Conservation (phyloP, 2,329 filamentous ascomycete genomes). For the Colletotrichum costaricense region DNA sequence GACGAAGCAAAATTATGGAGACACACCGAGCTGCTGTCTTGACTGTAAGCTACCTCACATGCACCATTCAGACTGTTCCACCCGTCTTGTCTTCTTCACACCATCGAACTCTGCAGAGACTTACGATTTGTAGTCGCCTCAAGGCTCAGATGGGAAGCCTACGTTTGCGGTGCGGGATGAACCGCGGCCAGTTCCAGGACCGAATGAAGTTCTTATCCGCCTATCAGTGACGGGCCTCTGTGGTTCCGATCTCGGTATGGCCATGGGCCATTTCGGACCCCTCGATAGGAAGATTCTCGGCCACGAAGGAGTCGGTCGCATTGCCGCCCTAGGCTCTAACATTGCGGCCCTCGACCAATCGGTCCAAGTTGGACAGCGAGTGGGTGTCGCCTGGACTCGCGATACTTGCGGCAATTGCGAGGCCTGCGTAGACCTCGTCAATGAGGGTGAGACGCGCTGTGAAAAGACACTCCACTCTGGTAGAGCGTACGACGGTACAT, state of each 20-base stretch:
- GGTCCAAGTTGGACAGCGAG: slow-evolving; percentile 46
- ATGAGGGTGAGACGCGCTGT: slow-evolving; percentile 51
- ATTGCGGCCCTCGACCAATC: slow-evolving; percentile 40
- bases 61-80: no score
- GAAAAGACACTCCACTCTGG: slow-evolving; percentile 47
- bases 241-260: slow-evolving; percentile 52
- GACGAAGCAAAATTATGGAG: not conserved
- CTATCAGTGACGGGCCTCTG: slow-evolving; percentile 51
- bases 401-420: slow-evolving; percentile 49
- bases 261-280: slow-evolving; percentile 50
- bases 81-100: not conserved
- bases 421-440: slow-evolving; percentile 42
- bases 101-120: not conserved
- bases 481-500: slow-evolving; percentile 48
- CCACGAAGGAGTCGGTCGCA: slow-evolving; percentile 57
- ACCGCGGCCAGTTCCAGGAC: slow-evolving; percentile 28
- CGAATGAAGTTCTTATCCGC: slow-evolving; percentile 46
- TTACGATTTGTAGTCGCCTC: not conserved
- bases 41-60: not conserved
- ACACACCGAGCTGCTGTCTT: not conserved
- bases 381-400: slow-evolving; percentile 53
- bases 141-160: not conserved
- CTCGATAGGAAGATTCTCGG: slow-evolving; percentile 48
- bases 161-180: slow-evolving; percentile 20
- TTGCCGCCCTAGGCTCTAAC: slow-evolving; percentile 50